Evolutionary conservation across 768 basidiomycete genomes (phyloP).

Genomic region (Kwoniella pini): DNA sequence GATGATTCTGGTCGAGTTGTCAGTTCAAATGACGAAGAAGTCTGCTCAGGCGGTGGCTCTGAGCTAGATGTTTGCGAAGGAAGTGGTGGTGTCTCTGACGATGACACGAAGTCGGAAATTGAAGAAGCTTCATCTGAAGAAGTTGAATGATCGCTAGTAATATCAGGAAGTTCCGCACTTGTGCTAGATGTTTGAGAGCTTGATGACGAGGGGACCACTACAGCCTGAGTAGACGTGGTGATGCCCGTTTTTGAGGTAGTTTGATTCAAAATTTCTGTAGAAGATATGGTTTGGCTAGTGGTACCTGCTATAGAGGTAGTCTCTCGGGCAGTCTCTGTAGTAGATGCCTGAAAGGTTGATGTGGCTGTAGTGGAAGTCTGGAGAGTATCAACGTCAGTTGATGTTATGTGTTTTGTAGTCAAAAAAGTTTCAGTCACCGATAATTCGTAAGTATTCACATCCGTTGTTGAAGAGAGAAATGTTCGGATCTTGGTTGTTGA

Average conservation of each 20-base stretch:
- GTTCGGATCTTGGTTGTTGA: not conserved
- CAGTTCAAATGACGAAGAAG: not conserved
- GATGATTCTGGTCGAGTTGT: not conserved
- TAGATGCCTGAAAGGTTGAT: not conserved
- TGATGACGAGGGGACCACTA: not conserved
- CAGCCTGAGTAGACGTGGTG: not conserved
- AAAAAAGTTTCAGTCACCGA: not conserved
- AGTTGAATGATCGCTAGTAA: too few relatives aligned
- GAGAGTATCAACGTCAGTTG: not conserved
- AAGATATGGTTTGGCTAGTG: not conserved
- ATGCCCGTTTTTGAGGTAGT: not conserved
- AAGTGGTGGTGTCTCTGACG: too few relatives aligned
- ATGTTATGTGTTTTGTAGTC: not conserved
- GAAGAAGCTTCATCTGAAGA: too few relatives aligned
- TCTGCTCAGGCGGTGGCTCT: too few relatives aligned
- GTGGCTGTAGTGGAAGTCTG: conserved; percentile 1
- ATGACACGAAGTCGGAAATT: too few relatives aligned
- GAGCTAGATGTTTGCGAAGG: too few relatives aligned
- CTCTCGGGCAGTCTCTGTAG: not conserved
- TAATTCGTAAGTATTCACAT: not conserved
- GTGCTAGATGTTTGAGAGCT: too few relatives aligned
- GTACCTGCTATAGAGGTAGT: not conserved
- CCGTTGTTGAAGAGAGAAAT: not conserved
- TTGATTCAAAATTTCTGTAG: not conserved
- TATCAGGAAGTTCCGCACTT: too few relatives aligned